A percentile compares a stretch with the other conserved stretches of the same genome.
These are phyloP conservation scores for Cenchrus purpureus DNA, from an alignment of 176 grass and related monocot species.

Conservation along the genomic window DNA sequence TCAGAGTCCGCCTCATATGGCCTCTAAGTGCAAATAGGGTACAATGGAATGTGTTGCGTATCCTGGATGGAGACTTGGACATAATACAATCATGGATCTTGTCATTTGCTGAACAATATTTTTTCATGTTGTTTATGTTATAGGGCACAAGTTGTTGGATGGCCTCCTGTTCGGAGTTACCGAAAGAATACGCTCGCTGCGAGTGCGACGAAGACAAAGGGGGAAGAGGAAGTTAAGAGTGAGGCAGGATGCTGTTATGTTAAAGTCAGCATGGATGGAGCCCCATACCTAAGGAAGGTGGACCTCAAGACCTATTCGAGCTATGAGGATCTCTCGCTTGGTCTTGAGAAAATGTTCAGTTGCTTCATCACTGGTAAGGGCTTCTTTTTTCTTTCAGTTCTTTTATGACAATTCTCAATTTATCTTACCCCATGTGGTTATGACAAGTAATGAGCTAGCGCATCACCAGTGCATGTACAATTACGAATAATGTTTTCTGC, in stretches of 20 bases:
- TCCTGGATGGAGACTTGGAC: neutral
- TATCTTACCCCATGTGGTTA: neutral
- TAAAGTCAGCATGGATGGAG: conserved; percentile 89
- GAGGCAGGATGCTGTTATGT: conserved; percentile 66
- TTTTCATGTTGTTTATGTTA: conserved; percentile 7
- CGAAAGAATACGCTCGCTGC: conserved; percentile 67
- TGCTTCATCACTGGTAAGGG: conserved; percentile 71
- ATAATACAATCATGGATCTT: neutral
- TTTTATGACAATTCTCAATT: neutral
- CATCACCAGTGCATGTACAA: neutral
- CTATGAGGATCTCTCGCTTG: conserved; percentile 71
- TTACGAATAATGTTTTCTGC: neutral
- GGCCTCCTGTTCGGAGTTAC: conserved; percentile 75
- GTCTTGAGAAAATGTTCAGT: conserved; percentile 81
- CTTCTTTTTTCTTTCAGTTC: neutral
- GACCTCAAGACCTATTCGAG: conserved; percentile 73
- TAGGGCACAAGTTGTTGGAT: conserved; percentile 80
- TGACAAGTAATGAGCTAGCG: neutral
- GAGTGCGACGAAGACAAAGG: conserved; percentile 53
- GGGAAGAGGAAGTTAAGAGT: conserved; percentile 42
- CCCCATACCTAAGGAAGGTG: conserved; percentile 76
- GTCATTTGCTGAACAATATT: neutral
- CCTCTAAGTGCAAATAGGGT: conserved; percentile 6
- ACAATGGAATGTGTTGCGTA: neutral
- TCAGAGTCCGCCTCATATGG: neutral